Percentiles rank a stretch among this genome's conserved stretches.
phyloP scores from a whole-genome alignment of 306 rosid genomes.

The Quercus variabilis region DNA sequence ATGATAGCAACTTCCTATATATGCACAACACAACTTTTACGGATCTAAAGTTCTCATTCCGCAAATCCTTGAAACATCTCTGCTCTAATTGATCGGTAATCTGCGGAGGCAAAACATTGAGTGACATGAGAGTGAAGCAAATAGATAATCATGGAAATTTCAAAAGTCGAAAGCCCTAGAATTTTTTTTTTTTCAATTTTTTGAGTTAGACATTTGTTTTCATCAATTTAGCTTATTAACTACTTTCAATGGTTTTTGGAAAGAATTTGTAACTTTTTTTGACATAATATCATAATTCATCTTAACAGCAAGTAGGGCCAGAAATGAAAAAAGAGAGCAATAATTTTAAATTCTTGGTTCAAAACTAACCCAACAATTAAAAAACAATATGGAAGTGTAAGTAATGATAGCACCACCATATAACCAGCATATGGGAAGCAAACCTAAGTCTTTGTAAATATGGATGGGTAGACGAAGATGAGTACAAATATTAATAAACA shows the following conservation, averaged over 20 bases:
- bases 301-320: background rate
- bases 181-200: background rate
- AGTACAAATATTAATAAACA: background rate
- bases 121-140: constrained; percentile 18
- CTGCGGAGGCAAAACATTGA: constrained; percentile 43
- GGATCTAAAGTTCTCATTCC: constrained; percentile 68
- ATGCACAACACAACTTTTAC: constrained; percentile 66
- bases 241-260: background rate
- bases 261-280: background rate
- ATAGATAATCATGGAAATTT: background rate
- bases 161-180: background rate
- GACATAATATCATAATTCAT: background rate
- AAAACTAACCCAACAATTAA: background rate
- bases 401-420: background rate
- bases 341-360: background rate
- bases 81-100: constrained; percentile 75
- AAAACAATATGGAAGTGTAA: background rate
- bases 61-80: constrained; percentile 85
- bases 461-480: background rate
- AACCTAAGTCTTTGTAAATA: background rate
- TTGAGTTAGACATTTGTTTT: background rate
- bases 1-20: constrained; percentile 62
- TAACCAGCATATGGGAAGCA: background rate
- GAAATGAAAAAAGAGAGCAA: background rate
- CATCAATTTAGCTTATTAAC: background rate